phyloP scores from a whole-genome alignment of 106 monocot species.

The Acorus gramineus region DNA sequence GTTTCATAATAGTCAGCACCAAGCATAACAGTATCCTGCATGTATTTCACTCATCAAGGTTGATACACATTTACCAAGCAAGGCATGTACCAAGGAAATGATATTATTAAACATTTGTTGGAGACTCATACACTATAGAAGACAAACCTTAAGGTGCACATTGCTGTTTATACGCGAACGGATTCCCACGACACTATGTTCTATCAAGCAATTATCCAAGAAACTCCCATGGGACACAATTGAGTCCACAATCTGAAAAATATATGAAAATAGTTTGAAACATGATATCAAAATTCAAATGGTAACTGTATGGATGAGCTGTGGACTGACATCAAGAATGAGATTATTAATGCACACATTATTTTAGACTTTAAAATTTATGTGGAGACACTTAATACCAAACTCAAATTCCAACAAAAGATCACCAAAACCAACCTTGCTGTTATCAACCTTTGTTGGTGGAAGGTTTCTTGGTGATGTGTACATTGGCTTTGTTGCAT shows the following conservation, averaged over 20 bases:
- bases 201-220: slow-evolving; percentile 55
- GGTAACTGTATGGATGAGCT: not conserved
- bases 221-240: slow-evolving; percentile 92
- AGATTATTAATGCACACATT: too few species aligned
- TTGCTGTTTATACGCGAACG: slow-evolving; percentile 67
- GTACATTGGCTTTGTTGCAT: slow-evolving; percentile 83
- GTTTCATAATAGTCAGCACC: slow-evolving; percentile 96
- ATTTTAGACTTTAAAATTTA: too few species aligned
- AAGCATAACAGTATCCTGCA: slow-evolving; percentile 90
- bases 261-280: not conserved
- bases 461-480: slow-evolving; percentile 86
- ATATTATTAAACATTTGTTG: not conserved
- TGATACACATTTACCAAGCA: too few species aligned
- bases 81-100: too few species aligned
- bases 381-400: too few species aligned
- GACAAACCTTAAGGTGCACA: slow-evolving; percentile 71
- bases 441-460: slow-evolving; percentile 64
- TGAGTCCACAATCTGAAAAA: slow-evolving; percentile 66
- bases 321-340: too few species aligned
- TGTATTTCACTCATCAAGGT: not conserved
- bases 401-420: too few species aligned
- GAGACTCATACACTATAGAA: not conserved
- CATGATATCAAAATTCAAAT: not conserved
- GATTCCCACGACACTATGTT: slow-evolving; percentile 84
- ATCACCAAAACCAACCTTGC: slow-evolving; percentile 46